phyloP scores from a whole-genome alignment of 148 eudicot genomes.

The Rhododendron williamsianum region DNA sequence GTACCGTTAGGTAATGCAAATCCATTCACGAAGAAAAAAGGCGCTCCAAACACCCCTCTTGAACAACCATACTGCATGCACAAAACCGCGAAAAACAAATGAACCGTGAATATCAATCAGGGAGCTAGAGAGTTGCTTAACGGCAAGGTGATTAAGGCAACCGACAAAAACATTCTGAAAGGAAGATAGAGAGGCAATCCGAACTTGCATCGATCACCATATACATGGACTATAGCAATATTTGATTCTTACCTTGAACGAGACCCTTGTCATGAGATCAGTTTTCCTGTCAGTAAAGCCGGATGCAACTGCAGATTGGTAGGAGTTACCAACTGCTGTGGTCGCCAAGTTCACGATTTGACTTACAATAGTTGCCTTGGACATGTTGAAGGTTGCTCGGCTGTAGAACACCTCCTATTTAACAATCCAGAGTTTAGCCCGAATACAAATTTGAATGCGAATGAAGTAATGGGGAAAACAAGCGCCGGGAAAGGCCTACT shows the following conservation, averaged over 20 bases:
- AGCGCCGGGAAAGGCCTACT: not conserved
- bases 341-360: constrained; percentile 31
- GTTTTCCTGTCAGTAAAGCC: constrained; percentile 55
- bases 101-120: not conserved
- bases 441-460: not conserved
- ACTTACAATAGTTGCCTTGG: constrained; percentile 33
- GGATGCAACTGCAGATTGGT: constrained; percentile 37
- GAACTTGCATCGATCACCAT: not conserved
- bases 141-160: not conserved
- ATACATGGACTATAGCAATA: not conserved
- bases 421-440: constrained; percentile 6
- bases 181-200: not conserved
- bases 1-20: constrained; percentile 44
- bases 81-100: not conserved
- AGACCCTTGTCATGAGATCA: constrained; percentile 58
- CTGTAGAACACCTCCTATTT: constrained; percentile 58
- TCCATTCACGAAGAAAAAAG: constrained; percentile 73
- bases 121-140: not conserved
- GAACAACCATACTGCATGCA: constrained; percentile 85
- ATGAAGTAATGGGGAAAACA: not conserved
- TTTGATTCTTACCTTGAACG: constrained; percentile 65
- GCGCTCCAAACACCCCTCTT: constrained; percentile 79
- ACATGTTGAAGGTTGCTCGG: constrained; percentile 40
- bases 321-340: constrained; percentile 37
- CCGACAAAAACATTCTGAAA: not conserved